Percentiles rank a stretch among this genome's conserved stretches.
phyloP scores from a whole-genome alignment of 140 eudicot species.

The Anethum foeniculum region DNA sequence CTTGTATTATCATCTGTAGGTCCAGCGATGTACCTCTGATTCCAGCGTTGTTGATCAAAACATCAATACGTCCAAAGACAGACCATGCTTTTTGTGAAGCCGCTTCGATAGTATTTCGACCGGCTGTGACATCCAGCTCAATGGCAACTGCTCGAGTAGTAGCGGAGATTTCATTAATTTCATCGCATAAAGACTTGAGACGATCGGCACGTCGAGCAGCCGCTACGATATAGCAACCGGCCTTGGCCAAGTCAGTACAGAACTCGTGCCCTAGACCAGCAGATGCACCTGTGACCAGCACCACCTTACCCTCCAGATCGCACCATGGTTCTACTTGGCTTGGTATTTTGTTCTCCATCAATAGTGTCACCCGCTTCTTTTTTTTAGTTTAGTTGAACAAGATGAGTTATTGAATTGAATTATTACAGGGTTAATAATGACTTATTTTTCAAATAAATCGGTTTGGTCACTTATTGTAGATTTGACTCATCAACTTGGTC shows the following conservation, averaged over 20 bases:
- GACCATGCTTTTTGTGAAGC: constrained; percentile 42
- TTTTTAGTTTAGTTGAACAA: background rate
- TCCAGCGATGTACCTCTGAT: background rate
- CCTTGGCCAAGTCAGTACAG: background rate
- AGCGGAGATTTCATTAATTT: constrained; percentile 31
- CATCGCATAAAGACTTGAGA: constrained; percentile 26
- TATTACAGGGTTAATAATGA: no score
- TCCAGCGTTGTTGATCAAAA: constrained; percentile 35
- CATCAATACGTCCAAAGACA: constrained; percentile 63
- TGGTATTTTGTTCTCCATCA: background rate
- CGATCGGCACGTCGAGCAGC: constrained; percentile 27
- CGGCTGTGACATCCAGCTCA: constrained; percentile 4
- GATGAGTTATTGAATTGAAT: background rate
- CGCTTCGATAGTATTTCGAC: background rate
- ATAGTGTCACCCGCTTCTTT: background rate
- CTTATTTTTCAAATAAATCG: no score
- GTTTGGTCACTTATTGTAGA: no score
- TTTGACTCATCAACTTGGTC: no score
- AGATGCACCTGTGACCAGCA: constrained; percentile 40
- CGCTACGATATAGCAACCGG: constrained; percentile 8
- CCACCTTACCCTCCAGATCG: constrained; percentile 21
- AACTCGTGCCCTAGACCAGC: constrained; percentile 16
- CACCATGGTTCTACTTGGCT: constrained; percentile 1
- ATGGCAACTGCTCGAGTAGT: constrained; percentile 6
- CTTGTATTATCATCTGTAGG: background rate